Percentiles rank a stretch among this genome's conserved stretches.
These are phyloP conservation scores for Hansfordia pulvinata DNA, from an alignment of 2,329 filamentous ascomycete genomes.

Conservation along the genomic window DNA sequence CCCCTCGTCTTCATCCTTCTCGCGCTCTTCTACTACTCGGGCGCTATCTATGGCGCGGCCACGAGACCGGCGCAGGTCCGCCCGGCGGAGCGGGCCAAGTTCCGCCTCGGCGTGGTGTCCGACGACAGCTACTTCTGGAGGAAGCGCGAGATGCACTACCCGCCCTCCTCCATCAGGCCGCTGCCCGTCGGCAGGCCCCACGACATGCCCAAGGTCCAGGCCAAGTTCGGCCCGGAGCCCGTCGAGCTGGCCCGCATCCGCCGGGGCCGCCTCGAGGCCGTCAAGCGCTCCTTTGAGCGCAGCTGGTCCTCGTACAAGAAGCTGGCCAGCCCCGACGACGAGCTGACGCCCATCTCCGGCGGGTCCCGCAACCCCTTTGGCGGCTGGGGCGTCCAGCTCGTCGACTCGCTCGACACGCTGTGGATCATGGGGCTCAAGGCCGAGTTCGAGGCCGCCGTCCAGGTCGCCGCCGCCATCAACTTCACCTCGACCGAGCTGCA, in stretches of 20 bases:
- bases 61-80: no score
- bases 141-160: slow-evolving; percentile 10
- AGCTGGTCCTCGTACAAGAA: slow-evolving; percentile 25
- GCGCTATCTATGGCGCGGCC: no score
- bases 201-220: slow-evolving; percentile 10
- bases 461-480: slow-evolving; percentile 24
- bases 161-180: slow-evolving; percentile 8
- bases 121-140: slow-evolving; percentile 14
- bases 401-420: slow-evolving; percentile 22
- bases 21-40: no score
- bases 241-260: slow-evolving; percentile 7
- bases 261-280: slow-evolving; percentile 6
- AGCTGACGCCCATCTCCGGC: slow-evolving; percentile 25
- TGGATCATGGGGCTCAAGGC: slow-evolving; percentile 30
- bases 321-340: slow-evolving; percentile 26
- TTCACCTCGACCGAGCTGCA: slow-evolving; percentile 20
- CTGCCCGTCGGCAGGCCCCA: slow-evolving; percentile 9
- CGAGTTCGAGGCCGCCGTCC: slow-evolving; percentile 29
- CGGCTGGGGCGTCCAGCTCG: slow-evolving; percentile 30
- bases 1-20: no score
- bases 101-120: slow-evolving; percentile 6
- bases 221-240: slow-evolving; percentile 4
- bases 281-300: slow-evolving; percentile 10
- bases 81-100: no score
- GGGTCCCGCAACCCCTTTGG: slow-evolving; percentile 24